Percentiles rank a stretch among this genome's conserved stretches.
phyloP scores from a whole-genome alignment of 371 early-diverging fungal species.

The Saksenaea vasiformis region DNA sequence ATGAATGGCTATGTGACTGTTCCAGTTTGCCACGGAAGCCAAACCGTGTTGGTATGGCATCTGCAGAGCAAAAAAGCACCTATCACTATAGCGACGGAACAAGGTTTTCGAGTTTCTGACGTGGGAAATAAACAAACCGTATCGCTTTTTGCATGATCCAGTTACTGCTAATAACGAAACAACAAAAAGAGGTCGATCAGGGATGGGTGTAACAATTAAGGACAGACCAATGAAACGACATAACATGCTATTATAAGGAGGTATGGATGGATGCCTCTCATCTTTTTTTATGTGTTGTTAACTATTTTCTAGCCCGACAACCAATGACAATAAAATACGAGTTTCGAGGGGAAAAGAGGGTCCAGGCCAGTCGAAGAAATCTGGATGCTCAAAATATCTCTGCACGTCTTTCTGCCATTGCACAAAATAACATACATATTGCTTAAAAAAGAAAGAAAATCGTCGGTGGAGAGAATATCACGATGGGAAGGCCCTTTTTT shows the following conservation, averaged over 20 bases:
- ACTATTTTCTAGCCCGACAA: no score
- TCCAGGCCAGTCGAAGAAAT: no score
- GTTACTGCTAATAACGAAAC: background rate
- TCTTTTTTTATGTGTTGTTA: no score
- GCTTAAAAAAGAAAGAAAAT: no score
- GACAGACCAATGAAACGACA: background rate
- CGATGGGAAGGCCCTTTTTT: no score
- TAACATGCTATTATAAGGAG: background rate
- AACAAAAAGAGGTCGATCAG: background rate
- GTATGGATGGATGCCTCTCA: no score
- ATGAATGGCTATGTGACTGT: background rate
- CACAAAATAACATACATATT: no score
- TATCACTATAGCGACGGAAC: background rate
- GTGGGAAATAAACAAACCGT: background rate
- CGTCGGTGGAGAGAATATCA: no score
- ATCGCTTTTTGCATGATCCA: slow-evolving; percentile 2
- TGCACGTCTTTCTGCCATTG: no score
- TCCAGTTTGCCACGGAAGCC: background rate
- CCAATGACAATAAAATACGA: no score
- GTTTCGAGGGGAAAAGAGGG: no score
- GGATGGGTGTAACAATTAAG: background rate
- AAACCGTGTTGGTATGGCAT: background rate
- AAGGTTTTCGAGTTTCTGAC: background rate
- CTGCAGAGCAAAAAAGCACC: background rate
- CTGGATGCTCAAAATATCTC: no score